Evolutionary conservation across 495 filamentous ascomycete species (phyloP).

Genomic region (Penicillium nucicola): DNA sequence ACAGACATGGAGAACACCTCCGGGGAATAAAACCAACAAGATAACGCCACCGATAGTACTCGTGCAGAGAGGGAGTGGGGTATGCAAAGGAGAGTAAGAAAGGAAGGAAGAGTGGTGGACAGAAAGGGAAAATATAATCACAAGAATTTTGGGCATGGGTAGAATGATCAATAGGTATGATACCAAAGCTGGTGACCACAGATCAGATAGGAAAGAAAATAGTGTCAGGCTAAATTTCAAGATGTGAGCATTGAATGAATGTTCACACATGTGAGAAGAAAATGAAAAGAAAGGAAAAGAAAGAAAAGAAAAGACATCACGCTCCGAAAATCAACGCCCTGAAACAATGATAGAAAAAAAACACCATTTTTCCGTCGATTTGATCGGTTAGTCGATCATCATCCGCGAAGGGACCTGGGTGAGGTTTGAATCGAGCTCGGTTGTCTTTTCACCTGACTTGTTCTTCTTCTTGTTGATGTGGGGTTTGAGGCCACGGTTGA

Average conservation of each 20-base stretch:
- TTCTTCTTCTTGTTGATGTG: slow-evolving; percentile 69
- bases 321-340: slow-evolving; percentile 14
- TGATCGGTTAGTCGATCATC: slow-evolving; percentile 72
- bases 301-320: slow-evolving; percentile 5
- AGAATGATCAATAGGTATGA: slow-evolving; percentile 26
- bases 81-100: slow-evolving; percentile 7
- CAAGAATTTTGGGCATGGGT: slow-evolving; percentile 16
- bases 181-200: slow-evolving; percentile 21
- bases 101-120: slow-evolving; percentile 11
- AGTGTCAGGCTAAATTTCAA: slow-evolving; percentile 25
- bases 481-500: slow-evolving; percentile 83
- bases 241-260: slow-evolving; percentile 13
- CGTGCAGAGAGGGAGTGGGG: not conserved
- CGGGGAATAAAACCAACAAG: slow-evolving; percentile 21
- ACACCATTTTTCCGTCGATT: not conserved
- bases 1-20: slow-evolving; percentile 20
- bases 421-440: slow-evolving; percentile 59
- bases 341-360: slow-evolving; percentile 13
- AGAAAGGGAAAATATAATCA: slow-evolving; percentile 14
- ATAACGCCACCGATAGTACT: slow-evolving; percentile 9
- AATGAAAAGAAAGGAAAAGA: slow-evolving; percentile 5
- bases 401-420: slow-evolving; percentile 63
- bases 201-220: slow-evolving; percentile 20
- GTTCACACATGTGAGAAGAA: slow-evolving; percentile 1
- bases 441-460: slow-evolving; percentile 66